phyloP scores from a whole-genome alignment of 169 alveolate species.

The Plasmodium berghei region DNA sequence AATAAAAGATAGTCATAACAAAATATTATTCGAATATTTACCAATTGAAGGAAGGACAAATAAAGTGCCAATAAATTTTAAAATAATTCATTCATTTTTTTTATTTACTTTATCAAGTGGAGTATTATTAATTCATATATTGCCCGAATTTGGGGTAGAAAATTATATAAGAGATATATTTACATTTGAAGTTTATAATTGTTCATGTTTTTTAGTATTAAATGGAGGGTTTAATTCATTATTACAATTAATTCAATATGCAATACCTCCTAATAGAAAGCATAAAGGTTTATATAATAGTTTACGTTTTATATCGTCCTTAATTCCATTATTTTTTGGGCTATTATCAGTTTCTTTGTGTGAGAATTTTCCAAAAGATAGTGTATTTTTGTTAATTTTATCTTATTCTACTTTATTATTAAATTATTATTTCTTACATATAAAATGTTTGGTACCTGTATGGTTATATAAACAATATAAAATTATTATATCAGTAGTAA shows the following conservation, averaged over 20 bases:
- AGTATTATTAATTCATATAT: constrained; percentile 59
- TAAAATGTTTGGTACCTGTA: constrained; percentile 56
- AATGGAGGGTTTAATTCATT: constrained; percentile 73
- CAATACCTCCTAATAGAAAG: constrained; percentile 59
- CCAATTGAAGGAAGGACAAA: constrained; percentile 76
- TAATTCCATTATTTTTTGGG: constrained; percentile 72
- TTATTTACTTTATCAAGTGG: constrained; percentile 59
- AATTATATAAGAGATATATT: constrained; percentile 59
- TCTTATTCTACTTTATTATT: constrained; percentile 45
- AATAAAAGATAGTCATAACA: constrained; percentile 64
- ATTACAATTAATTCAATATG: constrained; percentile 71
- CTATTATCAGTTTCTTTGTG: constrained; percentile 55
- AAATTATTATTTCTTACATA: constrained; percentile 74
- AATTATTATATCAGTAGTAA: constrained; percentile 10
- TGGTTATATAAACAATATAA: constrained; percentile 58
- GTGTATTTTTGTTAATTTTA: constrained; percentile 53
- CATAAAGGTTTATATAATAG: constrained; percentile 72
- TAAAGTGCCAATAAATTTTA: constrained; percentile 59
- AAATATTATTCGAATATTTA: constrained; percentile 48
- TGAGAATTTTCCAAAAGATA: constrained; percentile 74
- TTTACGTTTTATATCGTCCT: constrained; percentile 64
- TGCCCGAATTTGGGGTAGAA: constrained; percentile 56
- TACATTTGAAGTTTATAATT: constrained; percentile 56
- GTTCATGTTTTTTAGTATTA: constrained; percentile 66
- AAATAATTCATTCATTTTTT: constrained; percentile 39